Percentiles rank a stretch among this genome's conserved stretches.
phyloP scores from a whole-genome alignment of 2,329 filamentous ascomycete genomes.

The Penicillium sp. region DNA sequence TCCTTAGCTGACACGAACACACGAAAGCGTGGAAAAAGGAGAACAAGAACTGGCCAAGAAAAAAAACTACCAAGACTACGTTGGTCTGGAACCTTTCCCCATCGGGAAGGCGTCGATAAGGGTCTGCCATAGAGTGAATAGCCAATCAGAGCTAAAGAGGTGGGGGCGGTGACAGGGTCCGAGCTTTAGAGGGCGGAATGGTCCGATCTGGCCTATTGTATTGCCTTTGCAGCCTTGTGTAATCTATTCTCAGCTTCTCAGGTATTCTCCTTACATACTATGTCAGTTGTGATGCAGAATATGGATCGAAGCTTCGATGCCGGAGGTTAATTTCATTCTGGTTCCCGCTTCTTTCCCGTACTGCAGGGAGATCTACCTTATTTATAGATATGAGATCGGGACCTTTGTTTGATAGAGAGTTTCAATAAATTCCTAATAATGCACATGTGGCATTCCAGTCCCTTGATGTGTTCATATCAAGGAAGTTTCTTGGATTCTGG shows the following conservation, averaged over 20 bases:
- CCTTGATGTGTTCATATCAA: not conserved
- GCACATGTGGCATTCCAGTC: not conserved
- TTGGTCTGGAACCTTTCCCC: conserved; percentile 23
- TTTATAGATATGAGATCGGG: not conserved
- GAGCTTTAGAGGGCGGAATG: not conserved
- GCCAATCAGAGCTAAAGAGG: not conserved
- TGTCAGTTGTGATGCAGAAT: conserved; percentile 2
- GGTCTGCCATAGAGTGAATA: not conserved
- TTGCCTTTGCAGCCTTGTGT: not conserved
- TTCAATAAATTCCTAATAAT: no score
- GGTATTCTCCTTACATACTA: not conserved
- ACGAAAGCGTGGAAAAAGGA: conserved; percentile 13
- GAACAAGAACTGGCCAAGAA: not conserved
- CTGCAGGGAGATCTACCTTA: not conserved
- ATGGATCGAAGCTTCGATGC: conserved; percentile 16
- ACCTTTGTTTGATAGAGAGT: no score
- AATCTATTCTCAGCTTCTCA: not conserved
- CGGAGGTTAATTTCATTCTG: conserved; percentile 11
- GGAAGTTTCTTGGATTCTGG: not conserved
- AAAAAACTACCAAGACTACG: conserved; percentile 1
- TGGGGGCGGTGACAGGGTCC: not conserved
- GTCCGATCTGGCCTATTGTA: not conserved
- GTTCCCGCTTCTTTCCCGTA: not conserved
- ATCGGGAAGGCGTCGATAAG: conserved; percentile 15
- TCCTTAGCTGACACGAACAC: conserved; percentile 7